Evolutionary conservation across 345 rosid species (phyloP).

Genomic region (Boechera stricta): DNA sequence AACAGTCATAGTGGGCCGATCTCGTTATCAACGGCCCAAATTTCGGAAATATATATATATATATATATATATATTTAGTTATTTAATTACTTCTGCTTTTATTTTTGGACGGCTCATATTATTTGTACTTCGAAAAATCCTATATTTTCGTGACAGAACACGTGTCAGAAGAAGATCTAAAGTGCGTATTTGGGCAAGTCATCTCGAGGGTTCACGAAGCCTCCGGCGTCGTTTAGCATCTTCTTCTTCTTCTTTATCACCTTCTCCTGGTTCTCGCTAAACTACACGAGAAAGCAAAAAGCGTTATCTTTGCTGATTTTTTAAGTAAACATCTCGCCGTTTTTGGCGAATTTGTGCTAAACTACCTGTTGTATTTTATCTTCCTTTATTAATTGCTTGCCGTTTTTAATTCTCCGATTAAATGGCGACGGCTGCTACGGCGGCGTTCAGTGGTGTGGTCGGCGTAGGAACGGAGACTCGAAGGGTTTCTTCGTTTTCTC

Average conservation of each 20-base stretch:
- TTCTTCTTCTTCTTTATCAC: slow-evolving; percentile 23
- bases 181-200: slow-evolving; percentile 5
- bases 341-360: neutral
- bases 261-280: slow-evolving; percentile 14
- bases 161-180: slow-evolving; percentile 31
- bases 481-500: slow-evolving; percentile 40
- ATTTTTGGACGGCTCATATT: slow-evolving; percentile 27
- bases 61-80: neutral
- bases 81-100: neutral
- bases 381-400: neutral
- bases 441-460: slow-evolving; percentile 49
- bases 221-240: slow-evolving; percentile 46
- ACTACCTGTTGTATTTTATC: neutral
- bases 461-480: slow-evolving; percentile 22
- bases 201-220: slow-evolving; percentile 48
- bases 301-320: slow-evolving; percentile 39
- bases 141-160: slow-evolving; percentile 10
- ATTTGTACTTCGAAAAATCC: neutral
- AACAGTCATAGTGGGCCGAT: neutral
- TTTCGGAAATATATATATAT: neutral
- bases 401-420: slow-evolving; percentile 11
- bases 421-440: slow-evolving; percentile 46
- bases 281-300: slow-evolving; percentile 28
- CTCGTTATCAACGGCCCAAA: slow-evolving; percentile 9
- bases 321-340: slow-evolving; percentile 45